Conservation (phyloP, 2,329 filamentous ascomycete species). For the Ceratocystis alfenasii region DNA sequence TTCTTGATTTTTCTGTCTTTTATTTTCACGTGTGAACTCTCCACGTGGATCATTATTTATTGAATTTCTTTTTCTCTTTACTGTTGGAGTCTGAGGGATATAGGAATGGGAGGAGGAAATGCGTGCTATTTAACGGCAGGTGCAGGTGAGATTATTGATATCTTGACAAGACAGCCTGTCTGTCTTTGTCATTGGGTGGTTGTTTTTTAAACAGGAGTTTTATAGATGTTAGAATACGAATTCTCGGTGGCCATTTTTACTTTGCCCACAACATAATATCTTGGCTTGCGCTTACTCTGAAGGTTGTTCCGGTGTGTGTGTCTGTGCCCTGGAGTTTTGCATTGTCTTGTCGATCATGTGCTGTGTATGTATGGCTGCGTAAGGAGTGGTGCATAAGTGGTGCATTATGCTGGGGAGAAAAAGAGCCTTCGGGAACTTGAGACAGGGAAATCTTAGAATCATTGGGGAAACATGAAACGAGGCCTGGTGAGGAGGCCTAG, state of each 20-base stretch:
- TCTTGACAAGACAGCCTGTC: no score
- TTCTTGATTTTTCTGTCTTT: not conserved
- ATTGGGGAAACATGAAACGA: not conserved
- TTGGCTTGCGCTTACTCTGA: no score
- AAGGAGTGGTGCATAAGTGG: not conserved
- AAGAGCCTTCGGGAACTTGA: not conserved
- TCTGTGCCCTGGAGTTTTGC: no score
- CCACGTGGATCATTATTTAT: not conserved
- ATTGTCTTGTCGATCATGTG: not conserved
- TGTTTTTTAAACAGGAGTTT: not conserved
- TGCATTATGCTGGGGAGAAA: not conserved
- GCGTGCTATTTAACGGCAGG: no score
- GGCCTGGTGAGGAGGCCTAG: no score
- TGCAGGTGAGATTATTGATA: no score
- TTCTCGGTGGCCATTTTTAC: not conserved
- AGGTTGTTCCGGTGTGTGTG: no score
- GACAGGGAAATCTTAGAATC: not conserved
- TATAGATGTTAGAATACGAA: not conserved
- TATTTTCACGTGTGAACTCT: not conserved
- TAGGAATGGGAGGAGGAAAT: no score
- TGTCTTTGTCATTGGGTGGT: no score
- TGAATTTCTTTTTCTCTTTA: not conserved
- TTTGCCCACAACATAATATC: not conserved
- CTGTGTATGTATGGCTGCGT: not conserved
- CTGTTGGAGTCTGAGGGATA: not conserved